These are phyloP conservation scores for Herpetospermum pedunculosum DNA, from an alignment of 306 rosid species.

Conservation along the genomic window DNA sequence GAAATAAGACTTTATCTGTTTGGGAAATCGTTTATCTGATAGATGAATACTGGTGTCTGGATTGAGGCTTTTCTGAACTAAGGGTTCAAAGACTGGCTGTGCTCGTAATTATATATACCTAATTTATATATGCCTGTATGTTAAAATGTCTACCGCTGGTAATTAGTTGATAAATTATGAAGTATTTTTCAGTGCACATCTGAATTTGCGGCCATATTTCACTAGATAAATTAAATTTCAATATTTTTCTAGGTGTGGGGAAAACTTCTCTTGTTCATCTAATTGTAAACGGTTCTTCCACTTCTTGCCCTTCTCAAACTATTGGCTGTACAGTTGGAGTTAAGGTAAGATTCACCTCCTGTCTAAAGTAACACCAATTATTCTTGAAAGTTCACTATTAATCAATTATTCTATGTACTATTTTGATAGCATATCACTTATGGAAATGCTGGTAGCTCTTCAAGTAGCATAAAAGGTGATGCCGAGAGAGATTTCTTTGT, in stretches of 20 bases:
- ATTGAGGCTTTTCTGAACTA: neutral
- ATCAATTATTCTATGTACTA: constrained; percentile 1
- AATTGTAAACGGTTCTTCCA: constrained; percentile 72
- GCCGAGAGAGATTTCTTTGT: constrained; percentile 84
- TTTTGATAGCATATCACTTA: constrained; percentile 51
- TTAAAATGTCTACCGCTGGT: neutral
- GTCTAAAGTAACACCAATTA: constrained; percentile 1
- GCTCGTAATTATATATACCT: neutral
- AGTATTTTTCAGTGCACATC: neutral
- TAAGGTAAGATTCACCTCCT: constrained; percentile 35
- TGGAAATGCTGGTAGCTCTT: constrained; percentile 81
- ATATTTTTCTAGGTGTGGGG: constrained; percentile 63
- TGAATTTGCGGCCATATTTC: neutral
- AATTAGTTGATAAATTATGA: neutral
- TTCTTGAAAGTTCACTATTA: constrained; percentile 12
- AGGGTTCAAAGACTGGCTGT: neutral
- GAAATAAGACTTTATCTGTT: neutral
- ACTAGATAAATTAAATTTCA: neutral
- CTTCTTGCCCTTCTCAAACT: constrained; percentile 65
- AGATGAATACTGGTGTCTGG: neutral
- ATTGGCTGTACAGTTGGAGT: constrained; percentile 87
- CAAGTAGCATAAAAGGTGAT: constrained; percentile 73
- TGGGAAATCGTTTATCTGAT: neutral
- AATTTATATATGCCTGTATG: neutral
- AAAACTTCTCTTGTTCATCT: constrained; percentile 84